Percentiles rank a stretch among this genome's conserved stretches.
Conservation (phyloP, 2,329 filamentous ascomycete genomes). For the Aspergillus versicolor region DNA sequence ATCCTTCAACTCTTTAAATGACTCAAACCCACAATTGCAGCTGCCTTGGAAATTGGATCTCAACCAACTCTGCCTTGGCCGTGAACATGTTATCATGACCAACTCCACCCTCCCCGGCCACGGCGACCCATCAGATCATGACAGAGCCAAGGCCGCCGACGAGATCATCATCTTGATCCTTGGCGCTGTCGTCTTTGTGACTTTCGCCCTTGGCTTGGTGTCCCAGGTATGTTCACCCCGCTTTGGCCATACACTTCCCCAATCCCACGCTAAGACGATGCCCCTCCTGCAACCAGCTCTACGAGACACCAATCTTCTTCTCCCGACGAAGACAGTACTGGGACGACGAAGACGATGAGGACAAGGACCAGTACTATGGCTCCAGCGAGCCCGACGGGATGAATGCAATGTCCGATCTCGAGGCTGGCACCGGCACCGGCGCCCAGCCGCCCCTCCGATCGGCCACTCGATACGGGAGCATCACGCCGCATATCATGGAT, state of each 20-base stretch:
- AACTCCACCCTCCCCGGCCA: background rate
- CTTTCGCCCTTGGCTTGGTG: background rate
- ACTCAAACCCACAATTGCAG: background rate
- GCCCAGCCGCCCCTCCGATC: background rate
- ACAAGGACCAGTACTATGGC: background rate
- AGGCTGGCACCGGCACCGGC: background rate
- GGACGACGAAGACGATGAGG: background rate
- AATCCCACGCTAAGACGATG: background rate
- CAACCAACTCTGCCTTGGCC: background rate
- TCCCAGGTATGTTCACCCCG: background rate
- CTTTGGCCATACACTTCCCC: too few relatives aligned
- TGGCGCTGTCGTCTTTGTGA: background rate
- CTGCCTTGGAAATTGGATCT: background rate
- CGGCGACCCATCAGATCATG: background rate
- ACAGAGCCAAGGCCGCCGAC: background rate
- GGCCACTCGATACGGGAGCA: background rate
- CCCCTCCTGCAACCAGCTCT: background rate
- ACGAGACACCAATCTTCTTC: background rate
- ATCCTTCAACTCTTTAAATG: background rate
- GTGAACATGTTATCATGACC: background rate
- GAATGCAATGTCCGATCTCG: background rate
- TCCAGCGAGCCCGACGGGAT: background rate
- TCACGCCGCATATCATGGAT: background rate
- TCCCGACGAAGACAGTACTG: background rate
- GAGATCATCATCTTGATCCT: background rate